Base-by-base conservation (phyloP, 495 filamentous ascomycete species). In the Penicillium robsamsonii region DNA sequence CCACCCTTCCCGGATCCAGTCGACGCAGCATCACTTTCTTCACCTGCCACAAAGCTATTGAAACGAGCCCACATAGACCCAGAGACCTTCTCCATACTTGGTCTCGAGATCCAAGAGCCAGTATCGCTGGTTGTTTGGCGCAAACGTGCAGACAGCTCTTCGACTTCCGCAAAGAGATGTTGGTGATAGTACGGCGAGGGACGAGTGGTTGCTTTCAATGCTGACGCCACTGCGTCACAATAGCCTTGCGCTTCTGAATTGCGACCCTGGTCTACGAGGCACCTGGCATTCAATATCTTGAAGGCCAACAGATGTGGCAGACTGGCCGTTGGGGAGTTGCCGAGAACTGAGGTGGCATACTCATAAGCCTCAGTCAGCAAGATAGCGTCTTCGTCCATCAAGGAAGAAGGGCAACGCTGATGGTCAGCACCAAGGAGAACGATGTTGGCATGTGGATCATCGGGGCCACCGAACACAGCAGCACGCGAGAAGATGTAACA, bases 301-400 rank as follows among this genome's bases (percentile, higher is more conserved):
- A 92, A 96, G 3, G 86, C 81, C 64, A 94, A 83, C 24, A 99
- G 73, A 67, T 99, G 92, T 25, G 94, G 90, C 48, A 87, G 75
- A n/a, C 80, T 59, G n/a, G 81, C 75, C 13, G 74, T 79, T 0
- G 82, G 76, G 46, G 80, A 75, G 38, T 78, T 75, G 2, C 82
- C 79, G 8, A 88, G 72, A 18, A 90, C 79, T 53, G 84, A 86
- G 27, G 88, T 80, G 8, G 87, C 90, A 69, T 87, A 96, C 63
- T 99, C 95, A 66, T 94, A 96, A 3, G 94, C 83, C 71, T 99
- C 95, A 50, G 89, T 97, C 37, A 97, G 82, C 33, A 96, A 74
- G 27, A 96, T 81, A 10, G 89, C 79, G 66, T 97, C 92, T 48
- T 92, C 78, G 65, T 97, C 91, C 24, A 86, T 80, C 56, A 89